A percentile compares a stretch with the other conserved stretches of the same genome.
Evolutionary conservation across 2,329 filamentous ascomycete genomes (phyloP).

Genomic region (Phoma sp.): DNA sequence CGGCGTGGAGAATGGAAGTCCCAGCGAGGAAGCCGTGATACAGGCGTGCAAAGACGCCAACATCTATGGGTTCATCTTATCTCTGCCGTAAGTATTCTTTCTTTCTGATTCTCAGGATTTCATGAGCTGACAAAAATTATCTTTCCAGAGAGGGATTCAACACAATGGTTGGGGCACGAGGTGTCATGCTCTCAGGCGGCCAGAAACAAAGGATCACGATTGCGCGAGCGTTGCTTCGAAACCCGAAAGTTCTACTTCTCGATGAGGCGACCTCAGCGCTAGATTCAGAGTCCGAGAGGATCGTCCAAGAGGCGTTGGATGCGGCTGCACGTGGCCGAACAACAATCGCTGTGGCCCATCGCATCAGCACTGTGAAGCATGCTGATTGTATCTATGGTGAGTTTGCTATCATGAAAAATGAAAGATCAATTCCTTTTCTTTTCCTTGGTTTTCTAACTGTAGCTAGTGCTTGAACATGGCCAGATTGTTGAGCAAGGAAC

Average conservation of each 20-base stretch:
- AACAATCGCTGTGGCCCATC: conserved; percentile 28
- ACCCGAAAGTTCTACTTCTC: conserved; percentile 75
- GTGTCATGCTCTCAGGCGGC: conserved; percentile 63
- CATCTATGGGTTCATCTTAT: no score
- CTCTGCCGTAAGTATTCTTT: no score
- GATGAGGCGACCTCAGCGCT: conserved; percentile 28
- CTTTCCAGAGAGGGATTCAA: not conserved
- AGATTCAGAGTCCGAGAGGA: conserved; percentile 55
- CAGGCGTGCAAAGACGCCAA: no score
- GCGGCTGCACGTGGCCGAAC: conserved; percentile 56
- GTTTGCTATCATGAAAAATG: no score
- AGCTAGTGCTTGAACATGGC: no score
- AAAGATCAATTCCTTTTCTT: no score
- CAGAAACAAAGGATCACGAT: conserved; percentile 95
- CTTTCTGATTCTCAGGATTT: no score
- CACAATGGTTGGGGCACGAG: conserved; percentile 17
- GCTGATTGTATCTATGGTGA: conserved; percentile 22
- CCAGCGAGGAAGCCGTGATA: no score
- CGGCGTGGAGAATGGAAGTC: no score
- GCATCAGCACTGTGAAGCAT: conserved; percentile 22
- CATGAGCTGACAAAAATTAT: no score
- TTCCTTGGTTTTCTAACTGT: no score
- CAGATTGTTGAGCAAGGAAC: no score
- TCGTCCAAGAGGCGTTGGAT: conserved; percentile 58
- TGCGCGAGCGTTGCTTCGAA: conserved; percentile 86